Base-by-base conservation (phyloP, 768 basidiomycete genomes). In the Ramaria rubella region DNA sequence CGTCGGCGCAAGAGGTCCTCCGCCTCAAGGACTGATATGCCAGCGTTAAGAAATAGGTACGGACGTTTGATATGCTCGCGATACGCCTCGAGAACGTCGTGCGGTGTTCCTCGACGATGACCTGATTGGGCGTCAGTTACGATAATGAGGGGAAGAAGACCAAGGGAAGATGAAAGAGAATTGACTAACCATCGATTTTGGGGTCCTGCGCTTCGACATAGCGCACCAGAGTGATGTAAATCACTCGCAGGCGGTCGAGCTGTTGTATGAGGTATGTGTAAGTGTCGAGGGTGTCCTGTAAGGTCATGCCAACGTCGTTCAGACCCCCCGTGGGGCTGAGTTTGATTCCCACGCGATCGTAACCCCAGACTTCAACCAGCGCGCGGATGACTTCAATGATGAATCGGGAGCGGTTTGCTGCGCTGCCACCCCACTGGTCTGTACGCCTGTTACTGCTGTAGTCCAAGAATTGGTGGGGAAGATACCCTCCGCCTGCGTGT, bases 21-120 rank as follows among this genome's bases (percentile, higher is more conserved):
- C 1, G 73, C 75, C 59, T 76, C 75, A 30, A 66, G 65, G 4
- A 73, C 70, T 8, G 65, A 67, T 12, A 77, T 64, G 11, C 58
- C 68, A n/a, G 59, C 67, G 59, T 77, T 77, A 52, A 75, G 55
- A 62, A 74, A 67, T 42, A 75, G 34, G 15, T 53, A 53, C 44
- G 55, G 43, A 17, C 73, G 68, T 49, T 70, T 70, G 58, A 77
- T 67, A 48, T 67, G 61, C 3, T 65, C 65, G 4, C 67, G 61
- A 60, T 74, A 75, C 12, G 73, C 67, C 29, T 62, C 70, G 21
- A 77, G 61, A 4, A 75, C 69, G 60, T 78, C 75, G 60, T 75
- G 71, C 7, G 60, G 33, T 0, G 71, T 77, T 21, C 68, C 70
- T 7, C 75, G 70, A 12, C 42, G 62, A 34, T 67, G 64, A 15